A percentile compares a stretch with the other conserved stretches of the same genome.
Evolutionary conservation across 2,329 filamentous ascomycete species (phyloP).

Genomic region (Colletotrichum aenigma): DNA sequence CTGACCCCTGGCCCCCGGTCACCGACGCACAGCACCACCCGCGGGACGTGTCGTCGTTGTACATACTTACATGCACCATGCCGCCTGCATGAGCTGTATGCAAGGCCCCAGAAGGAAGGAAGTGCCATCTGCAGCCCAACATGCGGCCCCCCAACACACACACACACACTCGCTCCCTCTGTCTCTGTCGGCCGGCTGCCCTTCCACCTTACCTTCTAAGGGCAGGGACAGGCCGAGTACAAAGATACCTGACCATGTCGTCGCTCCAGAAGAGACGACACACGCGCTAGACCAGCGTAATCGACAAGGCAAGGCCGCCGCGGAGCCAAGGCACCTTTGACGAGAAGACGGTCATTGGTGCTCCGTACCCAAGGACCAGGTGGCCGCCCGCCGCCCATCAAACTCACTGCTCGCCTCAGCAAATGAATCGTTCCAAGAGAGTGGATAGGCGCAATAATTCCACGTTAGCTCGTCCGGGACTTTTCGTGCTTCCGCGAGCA

Average conservation of each 20-base stretch:
- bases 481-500: slow-evolving; percentile 12
- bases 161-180: not conserved
- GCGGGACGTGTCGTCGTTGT: slow-evolving; percentile 14
- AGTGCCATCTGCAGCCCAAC: slow-evolving; percentile 18
- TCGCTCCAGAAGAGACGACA: slow-evolving; percentile 3
- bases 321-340: not conserved
- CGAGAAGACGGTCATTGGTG: not conserved
- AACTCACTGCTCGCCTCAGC: slow-evolving; percentile 3
- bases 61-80: slow-evolving; percentile 10
- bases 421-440: slow-evolving; percentile 15
- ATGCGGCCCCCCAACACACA: slow-evolving; percentile 14
- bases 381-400: not conserved
- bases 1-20: not conserved
- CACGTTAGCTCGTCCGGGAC: not conserved
- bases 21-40: slow-evolving; percentile 16
- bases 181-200: not conserved
- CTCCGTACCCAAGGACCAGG: not conserved
- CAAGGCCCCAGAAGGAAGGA: slow-evolving; percentile 17
- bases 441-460: slow-evolving; percentile 9
- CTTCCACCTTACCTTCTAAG: not conserved
- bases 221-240: slow-evolving; percentile 7
- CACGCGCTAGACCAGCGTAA: not conserved
- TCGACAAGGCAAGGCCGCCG: not conserved
- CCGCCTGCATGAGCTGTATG: slow-evolving; percentile 17
- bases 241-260: not conserved